These are phyloP conservation scores for Solanum pinnatisectum DNA, from an alignment of 257 asterid genomes.

Conservation along the genomic window DNA sequence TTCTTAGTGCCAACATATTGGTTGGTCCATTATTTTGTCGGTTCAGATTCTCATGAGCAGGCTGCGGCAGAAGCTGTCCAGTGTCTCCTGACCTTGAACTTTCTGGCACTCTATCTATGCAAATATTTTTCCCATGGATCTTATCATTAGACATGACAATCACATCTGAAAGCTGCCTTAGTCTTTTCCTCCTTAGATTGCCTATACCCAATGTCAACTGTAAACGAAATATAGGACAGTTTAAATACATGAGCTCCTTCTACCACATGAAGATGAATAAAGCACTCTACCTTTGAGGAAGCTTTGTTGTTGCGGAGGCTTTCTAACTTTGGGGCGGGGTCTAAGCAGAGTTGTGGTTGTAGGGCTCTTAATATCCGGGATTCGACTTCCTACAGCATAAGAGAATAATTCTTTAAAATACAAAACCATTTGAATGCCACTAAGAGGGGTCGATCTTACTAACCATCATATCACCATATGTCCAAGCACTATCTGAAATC, in stretches of 20 bases:
- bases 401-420: constrained; percentile 13
- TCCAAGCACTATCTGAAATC: constrained; percentile 76
- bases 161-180: constrained; percentile 58
- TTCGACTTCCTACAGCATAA: constrained; percentile 83
- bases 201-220: constrained; percentile 67
- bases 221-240: constrained; percentile 6
- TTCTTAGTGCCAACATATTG: constrained; percentile 43
- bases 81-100: constrained; percentile 54
- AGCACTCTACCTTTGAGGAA: constrained; percentile 45
- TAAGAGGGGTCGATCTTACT: constrained; percentile 17
- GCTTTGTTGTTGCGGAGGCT: constrained; percentile 40
- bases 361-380: constrained; percentile 84
- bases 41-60: constrained; percentile 42
- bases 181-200: constrained; percentile 65
- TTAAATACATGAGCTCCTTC: neutral
- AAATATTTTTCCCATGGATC: constrained; percentile 49
- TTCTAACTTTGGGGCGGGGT: constrained; percentile 67
- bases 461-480: constrained; percentile 98
- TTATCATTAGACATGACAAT: constrained; percentile 38
- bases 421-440: neutral
- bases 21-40: constrained; percentile 47
- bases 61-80: constrained; percentile 46
- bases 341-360: constrained; percentile 81
- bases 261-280: neutral
- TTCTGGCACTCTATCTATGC: constrained; percentile 58